Conservation (phyloP, 352 stramenopile genomes). For the Phytopythium chamaehyphon region DNA sequence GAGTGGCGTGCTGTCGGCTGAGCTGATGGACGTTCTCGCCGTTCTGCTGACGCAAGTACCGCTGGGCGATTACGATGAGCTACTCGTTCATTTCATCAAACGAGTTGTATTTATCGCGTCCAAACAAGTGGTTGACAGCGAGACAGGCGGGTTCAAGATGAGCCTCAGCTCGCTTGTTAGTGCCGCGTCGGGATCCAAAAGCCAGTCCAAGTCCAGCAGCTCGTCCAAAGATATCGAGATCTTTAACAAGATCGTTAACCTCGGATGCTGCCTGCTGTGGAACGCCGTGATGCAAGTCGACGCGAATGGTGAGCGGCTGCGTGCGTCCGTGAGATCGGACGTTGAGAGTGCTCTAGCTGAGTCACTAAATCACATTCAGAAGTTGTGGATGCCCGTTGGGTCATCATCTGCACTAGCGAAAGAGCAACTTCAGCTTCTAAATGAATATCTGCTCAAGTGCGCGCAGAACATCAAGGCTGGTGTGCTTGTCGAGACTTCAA, state of each 20-base stretch:
- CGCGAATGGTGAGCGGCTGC: conserved; percentile 14
- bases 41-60: conserved; percentile 72
- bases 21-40: conserved; percentile 75
- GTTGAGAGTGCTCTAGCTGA: conserved; percentile 61
- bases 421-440: conserved; percentile 66
- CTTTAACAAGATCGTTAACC: conserved; percentile 63
- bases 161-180: conserved; percentile 62
- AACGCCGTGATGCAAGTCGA: conserved; percentile 54
- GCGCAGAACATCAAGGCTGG: conserved; percentile 58
- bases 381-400: conserved; percentile 43
- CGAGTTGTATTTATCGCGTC: conserved; percentile 68
- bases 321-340: conserved; percentile 32
- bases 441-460: conserved; percentile 72
- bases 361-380: conserved; percentile 71
- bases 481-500: conserved; percentile 60
- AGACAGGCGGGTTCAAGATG: conserved; percentile 65
- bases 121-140: conserved; percentile 67
- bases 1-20: conserved; percentile 56
- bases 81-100: conserved; percentile 75
- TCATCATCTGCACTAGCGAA: conserved; percentile 50
- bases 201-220: conserved; percentile 24
- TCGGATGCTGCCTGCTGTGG: conserved; percentile 79
- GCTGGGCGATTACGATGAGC: conserved; percentile 66
- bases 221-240: conserved; percentile 71
- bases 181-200: conserved; percentile 46